These are phyloP conservation scores for Daldinia caldariorum DNA, from an alignment of 495 filamentous ascomycete species.

Conservation along the genomic window DNA sequence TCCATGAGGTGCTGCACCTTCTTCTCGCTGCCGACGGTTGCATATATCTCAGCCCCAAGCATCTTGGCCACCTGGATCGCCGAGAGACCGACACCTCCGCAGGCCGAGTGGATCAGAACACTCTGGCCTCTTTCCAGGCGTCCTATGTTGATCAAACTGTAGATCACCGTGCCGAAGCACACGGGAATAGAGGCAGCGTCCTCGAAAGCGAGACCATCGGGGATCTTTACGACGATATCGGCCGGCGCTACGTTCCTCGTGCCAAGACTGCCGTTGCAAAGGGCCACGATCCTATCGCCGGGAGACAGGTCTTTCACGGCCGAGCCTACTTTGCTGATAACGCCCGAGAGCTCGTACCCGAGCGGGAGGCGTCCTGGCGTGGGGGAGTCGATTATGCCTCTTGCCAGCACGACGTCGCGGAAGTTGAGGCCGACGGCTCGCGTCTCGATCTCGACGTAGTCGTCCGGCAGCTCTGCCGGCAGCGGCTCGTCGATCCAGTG, in stretches of 20 bases:
- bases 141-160: constrained; percentile 55
- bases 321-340: constrained; percentile 1
- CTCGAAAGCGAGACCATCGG: constrained; percentile 55
- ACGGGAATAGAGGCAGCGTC: constrained; percentile 63
- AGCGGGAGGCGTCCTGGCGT: constrained; percentile 42
- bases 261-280: neutral
- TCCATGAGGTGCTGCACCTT: constrained; percentile 56
- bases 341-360: constrained; percentile 47
- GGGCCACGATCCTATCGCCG: neutral
- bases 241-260: neutral
- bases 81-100: constrained; percentile 64
- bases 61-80: constrained; percentile 61
- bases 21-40: constrained; percentile 57
- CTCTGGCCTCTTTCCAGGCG: constrained; percentile 55
- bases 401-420: constrained; percentile 48
- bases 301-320: neutral
- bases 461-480: constrained; percentile 7
- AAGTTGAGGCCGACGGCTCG: constrained; percentile 53
- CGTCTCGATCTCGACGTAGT: constrained; percentile 55
- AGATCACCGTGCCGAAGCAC: constrained; percentile 59
- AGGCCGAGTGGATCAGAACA: constrained; percentile 65
- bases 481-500: constrained; percentile 18
- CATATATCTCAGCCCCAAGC: constrained; percentile 63
- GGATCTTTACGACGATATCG: constrained; percentile 48
- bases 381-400: constrained; percentile 44